Evolutionary conservation across 1,284 basidiomycete genomes (phyloP), one percentile per base, ranked within the genome.

Genomic region (Cryptococcus floricola): DNA sequence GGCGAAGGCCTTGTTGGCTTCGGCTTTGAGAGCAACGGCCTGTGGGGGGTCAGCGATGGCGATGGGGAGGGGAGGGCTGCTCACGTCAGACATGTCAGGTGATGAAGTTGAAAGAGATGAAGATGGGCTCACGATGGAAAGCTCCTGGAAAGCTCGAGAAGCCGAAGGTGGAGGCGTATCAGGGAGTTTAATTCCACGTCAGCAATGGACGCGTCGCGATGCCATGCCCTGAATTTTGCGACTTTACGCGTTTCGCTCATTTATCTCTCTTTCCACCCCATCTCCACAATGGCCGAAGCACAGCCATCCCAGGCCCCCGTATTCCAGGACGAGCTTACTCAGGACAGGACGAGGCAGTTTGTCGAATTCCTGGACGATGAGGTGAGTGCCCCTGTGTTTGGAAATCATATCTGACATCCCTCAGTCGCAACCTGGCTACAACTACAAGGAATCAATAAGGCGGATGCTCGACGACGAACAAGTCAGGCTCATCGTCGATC

Each of bases 1-100:
- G 38, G 88, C 82, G 80, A 98, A 97, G 41, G 91, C 91, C 76
- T 94, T 94, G 84, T 98, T 98, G 71, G 94, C 94, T 74, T 87
- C 85, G 69, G 92, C 89, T 81, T 98, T 96, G 71, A 93, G 82
- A 61, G 84, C 78, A 74, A 80, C 74, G 18, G 77, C 78, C 78
- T 79, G 60, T 38, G 19, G 38, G 43, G n/a, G 13, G 49, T 54
- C 31, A 57, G 52, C 44, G 19, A 2, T 19, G 38, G 18, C 18
- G 0, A 38, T 7, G 3, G n/a, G 28, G 27, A 18, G 6, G 50
- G 12, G 9, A 18, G 7, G 39, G 14, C 16, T 16, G 53, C 64
- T 56, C 31, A 68, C 66, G 61, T 66, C 64, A 39, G 65, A 64
- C 66, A 65, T 65, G 37, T 4, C 54, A 41, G 38, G 50, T n/a